Evolutionary conservation across 495 filamentous ascomycete species (phyloP).

Genomic region (Xylaria telfairii): DNA sequence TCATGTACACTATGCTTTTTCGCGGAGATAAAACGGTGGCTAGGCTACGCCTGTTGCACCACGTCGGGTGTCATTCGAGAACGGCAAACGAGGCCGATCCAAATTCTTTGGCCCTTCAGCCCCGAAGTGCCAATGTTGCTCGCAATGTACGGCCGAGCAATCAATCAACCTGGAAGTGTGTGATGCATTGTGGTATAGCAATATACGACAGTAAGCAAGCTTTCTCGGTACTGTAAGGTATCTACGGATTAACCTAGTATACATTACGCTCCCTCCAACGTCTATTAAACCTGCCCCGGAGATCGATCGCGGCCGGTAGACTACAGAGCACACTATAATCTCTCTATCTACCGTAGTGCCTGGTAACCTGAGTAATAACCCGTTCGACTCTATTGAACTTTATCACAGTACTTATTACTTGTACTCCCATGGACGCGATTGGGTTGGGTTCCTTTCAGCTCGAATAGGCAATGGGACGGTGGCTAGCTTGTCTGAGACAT

Average conservation of each 20-base stretch:
- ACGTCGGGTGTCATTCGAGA: not conserved
- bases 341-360: not conserved
- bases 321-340: not conserved
- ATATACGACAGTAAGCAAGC: conserved; percentile 8
- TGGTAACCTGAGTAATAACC: not conserved
- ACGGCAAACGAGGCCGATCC: not conserved
- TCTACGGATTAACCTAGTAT: too few relatives aligned
- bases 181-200: not conserved
- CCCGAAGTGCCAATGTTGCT: conserved; percentile 1
- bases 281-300: not conserved
- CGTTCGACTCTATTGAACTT: not conserved
- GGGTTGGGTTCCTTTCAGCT: conserved; percentile 5
- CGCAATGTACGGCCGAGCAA: conserved; percentile 2
- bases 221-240: not conserved
- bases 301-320: not conserved
- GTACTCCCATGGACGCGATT: not conserved
- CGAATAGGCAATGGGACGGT: conserved; percentile 1
- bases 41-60: not conserved
- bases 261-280: conserved; percentile 7
- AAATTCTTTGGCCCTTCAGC: not conserved
- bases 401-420: not conserved
- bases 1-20: not conserved
- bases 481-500: conserved; percentile 4
- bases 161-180: not conserved
- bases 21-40: not conserved